Evolutionary conservation across 768 basidiomycete species (phyloP), one percentile per base, ranked within the genome.

Genomic region (Gymnopilus junonius): DNA sequence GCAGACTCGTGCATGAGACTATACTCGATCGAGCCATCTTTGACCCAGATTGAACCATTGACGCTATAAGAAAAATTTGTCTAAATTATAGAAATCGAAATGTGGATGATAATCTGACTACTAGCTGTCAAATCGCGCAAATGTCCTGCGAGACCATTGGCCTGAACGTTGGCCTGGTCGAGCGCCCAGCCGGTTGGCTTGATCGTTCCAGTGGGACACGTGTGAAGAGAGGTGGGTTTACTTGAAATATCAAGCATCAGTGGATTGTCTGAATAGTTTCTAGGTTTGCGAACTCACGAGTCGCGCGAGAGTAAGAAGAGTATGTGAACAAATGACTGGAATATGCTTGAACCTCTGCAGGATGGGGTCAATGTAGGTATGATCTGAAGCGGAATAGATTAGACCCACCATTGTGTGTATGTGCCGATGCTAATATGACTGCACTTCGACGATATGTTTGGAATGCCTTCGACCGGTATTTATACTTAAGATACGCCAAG

Each of bases 1-100:
- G 77, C 78, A 31, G 77, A 69, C 62, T 81, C 80, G 53, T 81
- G 79, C 79, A 81, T 81, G 10, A 77, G 74, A 17, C 79, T 79
- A 58, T 81, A 81, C 60, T 81, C 80, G 25, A 80, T 75, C 0
- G 76, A 77, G 20, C 80, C 79, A 3, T 76, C 77, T 65, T 75
- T 70, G 10, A 80, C 75, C 79, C 80, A 80, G 55, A 81, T 81
- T 2, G 80, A 81, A 4, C 79, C 78, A 46, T 76, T 77, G 7
- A 81, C 79, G 54, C 77, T 79, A 45, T 17, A 31, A 2, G 23
- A 25, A 4, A 15, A 42, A 59, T 31, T 37, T 54, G 1, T n/a
- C 15, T 10, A 23, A 17, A 25, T 8, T 3, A 51, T 4, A 1
- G 54, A 51, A 58, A 17, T 45, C 29, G 2, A 7, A n/a, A 17